Evolutionary conservation across 345 rosid species (phyloP), one percentile per base, ranked within the genome.

Genomic region (Ailanthus altissimus): DNA sequence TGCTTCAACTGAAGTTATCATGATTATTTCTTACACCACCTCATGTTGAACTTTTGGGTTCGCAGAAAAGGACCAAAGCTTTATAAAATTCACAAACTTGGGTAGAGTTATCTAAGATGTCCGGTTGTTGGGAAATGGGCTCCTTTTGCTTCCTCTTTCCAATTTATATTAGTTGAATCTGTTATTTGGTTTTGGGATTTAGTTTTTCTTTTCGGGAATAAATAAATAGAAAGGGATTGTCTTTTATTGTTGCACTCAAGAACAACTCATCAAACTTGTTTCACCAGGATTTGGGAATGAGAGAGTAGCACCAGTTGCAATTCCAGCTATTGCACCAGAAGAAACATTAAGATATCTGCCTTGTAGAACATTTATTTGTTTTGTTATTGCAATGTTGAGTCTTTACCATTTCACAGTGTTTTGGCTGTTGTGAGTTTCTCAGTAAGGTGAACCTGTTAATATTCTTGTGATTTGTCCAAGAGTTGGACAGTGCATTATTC

Each of bases 371-470:
- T 13, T 59, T 74, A 20, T 53, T 28, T 26, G 21, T 49, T 47
- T n/a, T 62, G 46, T 2, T 61, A 36, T 26, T 32, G n/a, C 18
- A 1, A 25, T 38, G 2, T 23, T 38, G 21, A 18, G 18, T 75
- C 62, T 64, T 51, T 69, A 59, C 18, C 26, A 43, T n/a, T 71
- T 70, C 42, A 38, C 45, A 63, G 32, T 53, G 53, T 53, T 75
- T 28, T 4, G 53, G 14, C 18, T 74, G 9, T 14, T 28, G 50
- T 11, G 20, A 51, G 16, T 38, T 65, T 51, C n/a, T 15, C 26
- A 65, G 36, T 64, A 18, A 53, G 40, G 53, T 2, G 4, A 53
- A 75, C 23, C 14, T 14, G 2, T 51, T 49, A 5, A 15, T 32
- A 16, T 76, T 60, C 6, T 47, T 47, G 64, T 77, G 60, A n/a